Base-by-base conservation (phyloP, 257 asterid genomes). In the Perilla frutescens region DNA sequence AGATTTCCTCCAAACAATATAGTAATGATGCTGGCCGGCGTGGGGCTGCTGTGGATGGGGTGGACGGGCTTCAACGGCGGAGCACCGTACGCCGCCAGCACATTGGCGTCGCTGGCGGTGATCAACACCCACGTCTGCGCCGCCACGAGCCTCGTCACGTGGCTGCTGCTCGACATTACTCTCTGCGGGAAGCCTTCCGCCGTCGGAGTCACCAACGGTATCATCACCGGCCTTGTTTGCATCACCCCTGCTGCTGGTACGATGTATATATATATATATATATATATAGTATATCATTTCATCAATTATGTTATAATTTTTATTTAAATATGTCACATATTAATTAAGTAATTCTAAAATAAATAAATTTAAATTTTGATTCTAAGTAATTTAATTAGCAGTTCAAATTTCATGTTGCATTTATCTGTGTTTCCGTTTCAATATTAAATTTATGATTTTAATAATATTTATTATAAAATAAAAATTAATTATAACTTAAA, bases 21-120 rank as follows among this genome's bases (percentile, higher is more conserved):
- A 49, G 69, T 80, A 13, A 32, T 88, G 80, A 82, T 84, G 86
- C 31, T 85, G 54, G 86, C 81, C 60, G 93, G 93, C 8, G 90
- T 77, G 1, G 93, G 90, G 10, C 73, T 87, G 80, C 31, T 87
- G 43, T 87, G 93, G 93, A 68, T 88, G 67, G 93, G 93, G 0
- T 85, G 90, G 93, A 80, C 81, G 0, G 93, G 93, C 36, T 88
- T 88, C 86, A 88, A 88, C 11, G 93, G 93, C 15, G 90, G 90
- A 10, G 93, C 85, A 1, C 86, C 89, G 4, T 88, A 85, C 29
- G 87, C 89, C 0, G 81, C 90, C 31, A 80, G 67, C 65, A 53
- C 68, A 0, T 49, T 74, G 2, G 77, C 88, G 0, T 74, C 93
- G 20, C 51, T 88, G 72, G 93, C 93, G 49, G 73, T 86, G 44